Percentiles rank a stretch among this genome's conserved stretches.
Conservation (phyloP, 148 eudicot genomes). For the Polygonum maritimum region DNA sequence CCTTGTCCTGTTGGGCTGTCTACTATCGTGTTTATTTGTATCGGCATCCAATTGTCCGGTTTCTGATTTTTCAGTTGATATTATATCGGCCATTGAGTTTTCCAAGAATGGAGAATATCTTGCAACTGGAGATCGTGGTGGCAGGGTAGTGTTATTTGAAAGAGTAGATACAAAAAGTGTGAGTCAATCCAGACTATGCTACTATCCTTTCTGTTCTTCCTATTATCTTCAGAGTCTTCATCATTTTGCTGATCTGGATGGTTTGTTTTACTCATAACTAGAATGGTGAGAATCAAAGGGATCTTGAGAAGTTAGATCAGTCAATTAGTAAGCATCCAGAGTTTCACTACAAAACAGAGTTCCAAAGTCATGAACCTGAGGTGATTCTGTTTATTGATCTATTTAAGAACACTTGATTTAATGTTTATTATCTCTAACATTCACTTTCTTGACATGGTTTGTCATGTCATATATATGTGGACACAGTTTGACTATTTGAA, state of each 20-base stretch:
- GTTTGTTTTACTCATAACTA: conserved; percentile 12
- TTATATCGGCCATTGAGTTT: conserved; percentile 70
- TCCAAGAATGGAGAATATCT: conserved; percentile 68
- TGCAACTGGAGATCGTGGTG: conserved; percentile 78
- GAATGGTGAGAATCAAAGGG: conserved; percentile 58
- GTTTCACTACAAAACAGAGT: conserved; percentile 96
- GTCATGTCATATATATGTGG: conserved; percentile 6
- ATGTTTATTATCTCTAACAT: conserved; percentile 5
- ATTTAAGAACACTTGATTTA: conserved; percentile 1
- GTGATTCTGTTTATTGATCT: conserved; percentile 18
- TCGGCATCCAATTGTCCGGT: background rate
- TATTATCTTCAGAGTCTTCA: background rate
- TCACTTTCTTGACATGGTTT: conserved; percentile 7
- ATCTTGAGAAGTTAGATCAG: conserved; percentile 62
- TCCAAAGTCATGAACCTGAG: conserved; percentile 99
- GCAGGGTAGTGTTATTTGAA: conserved; percentile 71
- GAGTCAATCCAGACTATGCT: conserved; percentile 12
- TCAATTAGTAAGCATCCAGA: conserved; percentile 76
- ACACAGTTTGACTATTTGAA: conserved; percentile 95
- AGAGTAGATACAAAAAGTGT: conserved; percentile 58
- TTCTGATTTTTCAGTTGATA: conserved; percentile 32
- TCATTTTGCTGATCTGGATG: background rate
- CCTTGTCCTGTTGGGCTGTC: background rate
- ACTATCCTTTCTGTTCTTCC: background rate
- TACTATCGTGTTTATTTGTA: background rate